Percentiles rank a stretch among this genome's conserved stretches.
Evolutionary conservation across 345 rosid genomes (phyloP).

Genomic region (Lenwebbia sp.): DNA sequence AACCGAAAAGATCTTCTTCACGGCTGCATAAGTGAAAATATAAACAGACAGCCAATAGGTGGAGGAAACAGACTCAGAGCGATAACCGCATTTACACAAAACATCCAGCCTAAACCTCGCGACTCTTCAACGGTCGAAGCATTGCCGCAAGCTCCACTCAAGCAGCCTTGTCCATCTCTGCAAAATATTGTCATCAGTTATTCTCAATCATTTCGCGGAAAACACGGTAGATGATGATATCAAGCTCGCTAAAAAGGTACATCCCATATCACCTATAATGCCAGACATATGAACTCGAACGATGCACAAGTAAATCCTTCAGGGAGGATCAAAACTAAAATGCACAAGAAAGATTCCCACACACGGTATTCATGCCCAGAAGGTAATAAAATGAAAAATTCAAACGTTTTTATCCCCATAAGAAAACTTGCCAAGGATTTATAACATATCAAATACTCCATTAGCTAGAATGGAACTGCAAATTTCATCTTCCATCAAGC

Average conservation of each 20-base stretch:
- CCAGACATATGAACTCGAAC: background rate
- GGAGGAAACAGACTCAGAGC: background rate
- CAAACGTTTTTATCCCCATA: background rate
- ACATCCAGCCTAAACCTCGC: background rate
- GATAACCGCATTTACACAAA: background rate
- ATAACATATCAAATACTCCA: background rate
- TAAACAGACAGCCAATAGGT: background rate
- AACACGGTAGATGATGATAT: background rate
- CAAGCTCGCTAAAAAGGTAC: background rate
- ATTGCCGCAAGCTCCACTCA: conserved; percentile 3
- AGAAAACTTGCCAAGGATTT: background rate
- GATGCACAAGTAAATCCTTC: background rate
- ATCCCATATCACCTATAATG: background rate
- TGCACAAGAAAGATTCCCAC: background rate
- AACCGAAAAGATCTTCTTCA: background rate
- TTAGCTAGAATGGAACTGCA: background rate
- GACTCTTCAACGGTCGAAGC: background rate
- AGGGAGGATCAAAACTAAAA: background rate
- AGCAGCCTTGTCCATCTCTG: conserved; percentile 13
- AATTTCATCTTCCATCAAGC: background rate
- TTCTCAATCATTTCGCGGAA: background rate
- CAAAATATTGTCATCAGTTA: background rate
- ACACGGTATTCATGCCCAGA: background rate
- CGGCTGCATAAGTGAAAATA: background rate
- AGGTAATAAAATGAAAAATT: background rate